Base-by-base conservation (phyloP, 1,139 yeast species). In the Geotrichum australiense region DNA sequence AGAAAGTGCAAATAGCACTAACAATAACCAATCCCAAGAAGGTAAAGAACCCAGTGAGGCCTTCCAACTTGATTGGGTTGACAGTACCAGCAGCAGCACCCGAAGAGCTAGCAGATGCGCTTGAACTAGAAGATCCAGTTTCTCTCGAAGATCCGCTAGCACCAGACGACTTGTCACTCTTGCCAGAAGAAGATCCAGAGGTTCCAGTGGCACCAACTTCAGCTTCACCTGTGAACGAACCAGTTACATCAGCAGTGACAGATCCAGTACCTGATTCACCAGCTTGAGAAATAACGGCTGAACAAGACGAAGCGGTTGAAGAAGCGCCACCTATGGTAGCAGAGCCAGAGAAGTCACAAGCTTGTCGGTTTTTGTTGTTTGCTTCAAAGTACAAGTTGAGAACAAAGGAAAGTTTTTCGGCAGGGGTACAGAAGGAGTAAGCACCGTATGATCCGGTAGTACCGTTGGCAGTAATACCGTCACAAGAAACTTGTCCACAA, bases 391-490 rank as follows among this genome's bases (percentile, higher is more conserved):
- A 80, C 53, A 67, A 58, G 69, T 78, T 74, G 57, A 80, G 63
- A 44, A 76, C 69, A 59, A 70, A 80, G 59, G 77, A 74, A 59
- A 80, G 74, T 68, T 76, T 71, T 53, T 76, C 80, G 65, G 74
- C 69, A 51, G 72, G 65, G 5, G 42, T 62, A 62, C 83, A 78
- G 70, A 69, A 73, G 4, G 80, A 74, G 61, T 65, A 74, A 31
- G 78, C 72, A 55, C 84, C 80, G 55, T 73, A 75, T 41, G 57
- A 56, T 50, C 76, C 78, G 32, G 66, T 57, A 39, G 70, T 57
- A 52, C 74, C 81, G 61, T 77, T 72, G 44, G 68, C 68, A 46
- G 51, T 55, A 53, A 78, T 74, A 47, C 74, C 84, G 38, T 64
- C 69, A 50, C 69, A 64, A 45, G 48, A 42, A 35, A 58, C 49